Evolutionary conservation across 768 basidiomycete genomes (phyloP), one percentile per base, ranked within the genome.

Genomic region (Leccinum boreale): DNA sequence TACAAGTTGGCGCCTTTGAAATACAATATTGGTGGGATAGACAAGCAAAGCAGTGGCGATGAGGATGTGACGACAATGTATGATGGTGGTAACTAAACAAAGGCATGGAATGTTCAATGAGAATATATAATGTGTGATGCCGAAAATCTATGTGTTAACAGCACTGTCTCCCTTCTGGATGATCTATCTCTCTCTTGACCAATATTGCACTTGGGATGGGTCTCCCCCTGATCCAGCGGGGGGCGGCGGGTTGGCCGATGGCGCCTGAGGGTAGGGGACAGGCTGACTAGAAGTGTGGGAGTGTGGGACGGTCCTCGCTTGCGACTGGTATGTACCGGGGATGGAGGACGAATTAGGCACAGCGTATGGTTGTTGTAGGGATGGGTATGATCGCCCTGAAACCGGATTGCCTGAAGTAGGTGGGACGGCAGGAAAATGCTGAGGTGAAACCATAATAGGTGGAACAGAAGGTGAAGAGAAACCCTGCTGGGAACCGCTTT

Each of bases 381-480:
- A 58, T 57, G 74, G 48, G 33, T 71, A 67, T 52, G 64, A 66
- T 57, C 67, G 62, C 23, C 58, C 67, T 62, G 65, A 58, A 59
- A 64, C 61, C 45, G 66, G 60, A 53, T 60, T 66, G 23, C 62
- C 60, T 44, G 62, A 59, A 51, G 63, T 57, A 15, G 66, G 56
- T 26, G 68, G 26, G 59, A 64, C 53, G 56, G 66, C 42, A 45
- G 57, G 44, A 61, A 71, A 81, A 33, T 67, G 72, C 50, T 70
- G 67, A 29, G 67, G 57, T 44, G 70, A 52, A 51, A 63, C 61
- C 17, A 70, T 62, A 17, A 72, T 65, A 28, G 77, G 65, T 21
- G 73, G 70, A 53, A 74, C 67, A 49, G 74, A 64, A 42, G 66
- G 64, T 17, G 74, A 57, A 56, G 74, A 63, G 57, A 71, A 70